Percentiles rank a stretch among this genome's conserved stretches.
Conservation (phyloP, 2,329 filamentous ascomycete species). For the Arachnopeziza araneosa region DNA sequence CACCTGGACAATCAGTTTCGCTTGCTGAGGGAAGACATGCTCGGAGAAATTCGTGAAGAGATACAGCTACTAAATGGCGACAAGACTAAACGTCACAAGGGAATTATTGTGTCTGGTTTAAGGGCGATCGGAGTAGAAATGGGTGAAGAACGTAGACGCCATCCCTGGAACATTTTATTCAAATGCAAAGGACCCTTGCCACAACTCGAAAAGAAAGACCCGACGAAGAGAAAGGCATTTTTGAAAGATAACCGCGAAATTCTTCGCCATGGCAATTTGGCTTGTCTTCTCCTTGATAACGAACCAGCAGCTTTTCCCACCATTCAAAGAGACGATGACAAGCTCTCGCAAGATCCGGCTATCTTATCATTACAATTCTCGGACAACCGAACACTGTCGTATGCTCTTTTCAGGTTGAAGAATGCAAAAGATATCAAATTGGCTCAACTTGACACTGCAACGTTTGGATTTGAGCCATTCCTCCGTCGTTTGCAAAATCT, state of each 20-base stretch:
- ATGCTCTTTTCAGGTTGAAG: constrained; percentile 42
- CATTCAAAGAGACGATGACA: constrained; percentile 45
- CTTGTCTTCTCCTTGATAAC: constrained; percentile 48
- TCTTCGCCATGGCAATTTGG: constrained; percentile 55
- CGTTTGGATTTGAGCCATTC: constrained; percentile 66
- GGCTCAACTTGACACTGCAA: constrained; percentile 55
- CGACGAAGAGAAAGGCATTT: constrained; percentile 36
- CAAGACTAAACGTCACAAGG: constrained; percentile 40
- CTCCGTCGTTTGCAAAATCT: constrained; percentile 53
- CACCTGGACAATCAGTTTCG: constrained; percentile 70
- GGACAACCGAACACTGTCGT: constrained; percentile 39
- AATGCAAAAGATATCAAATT: constrained; percentile 38
- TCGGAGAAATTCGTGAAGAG: constrained; percentile 59
- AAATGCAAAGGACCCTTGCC: constrained; percentile 38
- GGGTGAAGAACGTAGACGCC: constrained; percentile 17
- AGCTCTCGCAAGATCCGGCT: constrained; percentile 40
- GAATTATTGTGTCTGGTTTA: constrained; percentile 37
- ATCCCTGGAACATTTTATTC: constrained; percentile 38
- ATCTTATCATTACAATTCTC: constrained; percentile 47
- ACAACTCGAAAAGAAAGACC: constrained; percentile 32
- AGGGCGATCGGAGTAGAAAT: constrained; percentile 31
- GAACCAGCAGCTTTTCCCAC: constrained; percentile 55
- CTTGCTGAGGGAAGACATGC: constrained; percentile 64
- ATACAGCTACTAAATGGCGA: constrained; percentile 44
- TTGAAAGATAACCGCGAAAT: constrained; percentile 43